These are phyloP conservation scores for Psidium guajava DNA, from an alignment of 345 rosid genomes.

Conservation along the genomic window DNA sequence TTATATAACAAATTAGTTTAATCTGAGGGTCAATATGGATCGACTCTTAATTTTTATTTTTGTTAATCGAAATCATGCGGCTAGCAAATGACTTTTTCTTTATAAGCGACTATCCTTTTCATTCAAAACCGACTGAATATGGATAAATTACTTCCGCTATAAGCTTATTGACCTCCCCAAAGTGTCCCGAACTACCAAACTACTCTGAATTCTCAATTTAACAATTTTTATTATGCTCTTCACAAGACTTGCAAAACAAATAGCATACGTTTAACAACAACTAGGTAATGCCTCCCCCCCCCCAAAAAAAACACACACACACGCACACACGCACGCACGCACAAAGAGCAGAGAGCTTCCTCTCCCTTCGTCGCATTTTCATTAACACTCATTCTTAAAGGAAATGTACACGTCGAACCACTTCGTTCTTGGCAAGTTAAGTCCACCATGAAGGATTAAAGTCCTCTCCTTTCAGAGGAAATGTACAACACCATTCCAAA, in stretches of 20 bases:
- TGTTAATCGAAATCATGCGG: neutral
- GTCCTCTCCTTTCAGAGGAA: neutral
- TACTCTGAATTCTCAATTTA: neutral
- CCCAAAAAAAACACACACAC: too few relatives aligned
- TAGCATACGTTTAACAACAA: neutral
- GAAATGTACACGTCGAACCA: neutral
- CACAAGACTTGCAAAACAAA: neutral
- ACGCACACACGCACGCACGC: too few relatives aligned
- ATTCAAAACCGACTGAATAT: neutral
- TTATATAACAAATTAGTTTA: neutral
- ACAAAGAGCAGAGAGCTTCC: neutral
- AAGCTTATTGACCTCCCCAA: neutral
- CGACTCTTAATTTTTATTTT: neutral
- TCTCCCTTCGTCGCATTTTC: neutral
- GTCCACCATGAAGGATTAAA: neutral
- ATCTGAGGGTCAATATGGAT: neutral
- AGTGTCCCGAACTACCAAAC: neutral
- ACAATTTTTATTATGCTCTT: neutral
- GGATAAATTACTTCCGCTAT: neutral
- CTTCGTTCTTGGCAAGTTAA: neutral
- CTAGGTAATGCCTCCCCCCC: neutral
- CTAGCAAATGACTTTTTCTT: neutral
- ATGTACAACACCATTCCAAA: neutral
- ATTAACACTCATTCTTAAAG: neutral
- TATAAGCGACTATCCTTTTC: neutral